Conservation (phyloP, 345 rosid genomes). For the Excoecaria agallocha region DNA sequence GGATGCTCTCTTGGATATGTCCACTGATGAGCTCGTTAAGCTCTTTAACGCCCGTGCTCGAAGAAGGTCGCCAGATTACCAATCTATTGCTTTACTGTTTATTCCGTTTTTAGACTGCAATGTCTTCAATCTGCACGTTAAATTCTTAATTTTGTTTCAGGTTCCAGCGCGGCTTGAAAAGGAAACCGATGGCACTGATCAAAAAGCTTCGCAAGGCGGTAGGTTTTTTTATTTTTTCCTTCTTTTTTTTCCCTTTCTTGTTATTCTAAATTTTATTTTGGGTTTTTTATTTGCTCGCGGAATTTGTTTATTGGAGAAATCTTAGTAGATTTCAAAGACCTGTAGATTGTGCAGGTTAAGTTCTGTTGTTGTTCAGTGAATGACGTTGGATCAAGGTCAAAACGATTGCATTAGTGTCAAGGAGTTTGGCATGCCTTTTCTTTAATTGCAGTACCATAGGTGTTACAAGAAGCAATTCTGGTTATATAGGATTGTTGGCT, state of each 20-base stretch:
- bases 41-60: constrained; percentile 91
- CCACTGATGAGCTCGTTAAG: constrained; percentile 91
- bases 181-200: constrained; percentile 43
- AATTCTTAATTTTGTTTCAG: constrained; percentile 29
- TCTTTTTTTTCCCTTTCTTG: not conserved
- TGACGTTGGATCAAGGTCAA: not conserved
- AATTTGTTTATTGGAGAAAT: not conserved
- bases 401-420: not conserved
- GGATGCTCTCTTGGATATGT: constrained; percentile 85
- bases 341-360: not conserved
- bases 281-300: not conserved
- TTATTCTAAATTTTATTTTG: not conserved
- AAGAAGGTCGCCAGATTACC: constrained; percentile 59
- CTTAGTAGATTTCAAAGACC: not conserved
- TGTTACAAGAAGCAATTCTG: not conserved
- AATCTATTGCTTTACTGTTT: not conserved
- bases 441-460: not conserved
- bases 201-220: constrained; percentile 41
- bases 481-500: not conserved
- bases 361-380: not conserved
- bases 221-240: not conserved
- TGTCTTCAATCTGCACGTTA: not conserved
- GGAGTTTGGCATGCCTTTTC: not conserved
- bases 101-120: not conserved
- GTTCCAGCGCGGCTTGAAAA: constrained; percentile 80